Evolutionary conservation across 2,329 filamentous ascomycete species (phyloP), one percentile per base, ranked within the genome.

Genomic region (Alternaria arbusti): DNA sequence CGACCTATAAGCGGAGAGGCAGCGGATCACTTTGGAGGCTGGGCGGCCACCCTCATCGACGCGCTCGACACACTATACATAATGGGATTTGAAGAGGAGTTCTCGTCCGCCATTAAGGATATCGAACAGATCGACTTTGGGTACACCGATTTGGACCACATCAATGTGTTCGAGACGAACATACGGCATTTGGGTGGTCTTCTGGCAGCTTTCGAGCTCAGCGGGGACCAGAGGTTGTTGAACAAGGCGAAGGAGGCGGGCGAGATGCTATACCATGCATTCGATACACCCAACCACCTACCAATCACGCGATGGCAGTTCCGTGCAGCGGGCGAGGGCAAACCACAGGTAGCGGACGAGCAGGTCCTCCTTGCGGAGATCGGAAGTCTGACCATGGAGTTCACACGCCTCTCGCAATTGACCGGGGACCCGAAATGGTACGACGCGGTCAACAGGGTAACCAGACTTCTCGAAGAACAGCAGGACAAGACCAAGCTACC

Each of bases 281-380:
- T 97, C 73, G 93, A 97, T 79, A 97, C 95, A 0, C 94, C 94
- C 1, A 97, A 98, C 78, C 89, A 93, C 70, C 96, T 98, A 92
- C 94, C 95, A 6, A 78, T 84, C 51, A 83, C 82, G 0, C 73
- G 82, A 57, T 84, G 82, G 83, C 74, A 81, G 17, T 78, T 81
- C 25, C 74, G 78, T 54, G 73, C 76, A 12, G 80, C 79, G 15
- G 73, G 80, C 5, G 72, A 74, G 22, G 79, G 76, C n/a, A 73
- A 77, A 52, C 63, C 72, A 25, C 82, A 83, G 59, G 69, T 75
- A 15, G 82, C 83, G 15, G 78, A 82, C 55, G 69, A 76, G 3
- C 74, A 74, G 7, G 79, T 83, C 1, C 73, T 84, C 17, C 73
- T 84, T 13, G 83, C 83, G 1, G 83, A 85, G 63, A 80, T 85